These are phyloP conservation scores for Oldenlandia corymbosa DNA, from an alignment of 257 asterid genomes.

Conservation along the genomic window DNA sequence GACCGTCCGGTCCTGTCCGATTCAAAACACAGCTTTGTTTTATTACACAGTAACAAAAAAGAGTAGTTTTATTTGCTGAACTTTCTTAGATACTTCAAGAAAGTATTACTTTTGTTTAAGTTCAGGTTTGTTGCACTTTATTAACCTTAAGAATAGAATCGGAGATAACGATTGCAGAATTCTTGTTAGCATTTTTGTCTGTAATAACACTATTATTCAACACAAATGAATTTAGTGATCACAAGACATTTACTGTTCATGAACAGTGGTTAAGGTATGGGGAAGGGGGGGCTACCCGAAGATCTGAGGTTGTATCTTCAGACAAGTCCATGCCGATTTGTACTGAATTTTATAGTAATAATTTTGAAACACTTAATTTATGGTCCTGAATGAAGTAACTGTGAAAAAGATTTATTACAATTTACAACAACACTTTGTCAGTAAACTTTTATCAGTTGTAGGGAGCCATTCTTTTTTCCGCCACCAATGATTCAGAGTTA, in stretches of 20 bases:
- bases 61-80: too few species aligned
- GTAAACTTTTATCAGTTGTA: conserved; percentile 10
- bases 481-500: conserved; percentile 21
- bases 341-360: conserved; percentile 1
- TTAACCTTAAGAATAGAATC: too few species aligned
- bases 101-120: too few species aligned
- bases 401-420: not conserved
- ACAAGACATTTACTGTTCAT: not conserved
- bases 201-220: too few species aligned
- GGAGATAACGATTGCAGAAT: too few species aligned
- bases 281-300: conserved; percentile 21
- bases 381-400: not conserved
- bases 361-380: too few species aligned
- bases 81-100: too few species aligned
- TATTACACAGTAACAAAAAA: too few species aligned
- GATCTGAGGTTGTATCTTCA: conserved; percentile 11
- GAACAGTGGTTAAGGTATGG: conserved; percentile 18
- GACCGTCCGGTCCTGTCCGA: too few species aligned
- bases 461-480: not conserved
- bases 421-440: conserved; percentile 4
- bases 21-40: too few species aligned
- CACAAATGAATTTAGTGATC: not conserved
- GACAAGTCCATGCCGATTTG: conserved; percentile 22
- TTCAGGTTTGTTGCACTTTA: too few species aligned
- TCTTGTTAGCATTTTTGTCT: too few species aligned